Percentiles rank a stretch among this genome's conserved stretches.
Evolutionary conservation across 2,329 filamentous ascomycete genomes (phyloP).

Genomic region (Thermothelomyces thermophilus): DNA sequence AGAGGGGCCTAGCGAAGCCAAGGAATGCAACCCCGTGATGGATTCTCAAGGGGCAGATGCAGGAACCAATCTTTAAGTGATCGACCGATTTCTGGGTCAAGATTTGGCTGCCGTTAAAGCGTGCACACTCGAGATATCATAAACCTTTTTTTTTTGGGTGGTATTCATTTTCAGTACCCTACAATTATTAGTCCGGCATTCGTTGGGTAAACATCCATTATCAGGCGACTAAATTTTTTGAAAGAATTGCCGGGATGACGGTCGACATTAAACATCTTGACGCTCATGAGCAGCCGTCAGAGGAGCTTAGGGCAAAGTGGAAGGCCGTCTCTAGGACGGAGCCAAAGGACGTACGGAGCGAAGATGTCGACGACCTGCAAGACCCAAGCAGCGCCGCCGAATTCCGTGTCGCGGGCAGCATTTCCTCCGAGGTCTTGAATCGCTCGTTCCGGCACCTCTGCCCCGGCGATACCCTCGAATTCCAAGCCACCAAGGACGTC

Average conservation of each 20-base stretch:
- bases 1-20: background rate
- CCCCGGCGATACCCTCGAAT: conserved; percentile 28
- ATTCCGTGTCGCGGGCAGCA: conserved; percentile 41
- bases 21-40: background rate
- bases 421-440: conserved; percentile 38
- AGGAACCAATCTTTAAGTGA: no score
- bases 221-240: no score
- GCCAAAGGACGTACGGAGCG: conserved; percentile 44
- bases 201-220: no score
- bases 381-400: conserved; percentile 32
- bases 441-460: conserved; percentile 39
- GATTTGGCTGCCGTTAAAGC: no score
- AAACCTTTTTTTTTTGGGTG: no score
- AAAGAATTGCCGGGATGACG: conserved; percentile 32
- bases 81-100: no score
- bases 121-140: no score
- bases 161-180: no score
- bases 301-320: conserved; percentile 62
- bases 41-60: background rate
- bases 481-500: conserved; percentile 33
- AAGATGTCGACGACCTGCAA: conserved; percentile 50
- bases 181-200: no score
- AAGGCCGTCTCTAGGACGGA: conserved; percentile 65
- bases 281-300: conserved; percentile 71
- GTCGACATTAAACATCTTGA: conserved; percentile 51